Percentiles rank a stretch among this genome's conserved stretches.
These are phyloP conservation scores for Neurospora sp. DNA, from an alignment of 495 filamentous ascomycete genomes.

Conservation along the genomic window DNA sequence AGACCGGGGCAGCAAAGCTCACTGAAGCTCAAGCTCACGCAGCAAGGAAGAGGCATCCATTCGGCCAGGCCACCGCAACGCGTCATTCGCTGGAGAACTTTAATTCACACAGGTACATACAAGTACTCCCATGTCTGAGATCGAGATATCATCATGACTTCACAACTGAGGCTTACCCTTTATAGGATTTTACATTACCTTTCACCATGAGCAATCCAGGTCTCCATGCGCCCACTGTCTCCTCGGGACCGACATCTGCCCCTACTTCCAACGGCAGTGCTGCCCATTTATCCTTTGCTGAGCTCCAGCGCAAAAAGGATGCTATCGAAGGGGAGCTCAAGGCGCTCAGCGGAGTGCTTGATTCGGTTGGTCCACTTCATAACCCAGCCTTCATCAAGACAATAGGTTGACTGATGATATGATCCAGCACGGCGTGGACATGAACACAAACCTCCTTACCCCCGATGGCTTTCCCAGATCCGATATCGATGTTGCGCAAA, in stretches of 20 bases:
- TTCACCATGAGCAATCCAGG: conserved; percentile 46
- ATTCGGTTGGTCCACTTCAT: conserved; percentile 53
- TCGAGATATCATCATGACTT: conserved; percentile 9
- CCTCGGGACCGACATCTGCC: conserved; percentile 55
- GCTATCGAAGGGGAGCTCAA: conserved; percentile 74
- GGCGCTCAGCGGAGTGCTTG: conserved; percentile 73
- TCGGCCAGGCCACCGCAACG: conserved; percentile 4
- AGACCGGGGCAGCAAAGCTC: not conserved
- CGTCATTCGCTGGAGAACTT: conserved; percentile 20
- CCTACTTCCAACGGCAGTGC: conserved; percentile 40
- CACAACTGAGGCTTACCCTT: not conserved
- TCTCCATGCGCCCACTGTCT: conserved; percentile 65
- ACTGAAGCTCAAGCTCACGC: not conserved
- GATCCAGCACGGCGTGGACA: conserved; percentile 75
- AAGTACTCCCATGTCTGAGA: conserved; percentile 2
- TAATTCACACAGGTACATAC: conserved; percentile 8
- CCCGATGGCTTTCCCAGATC: conserved; percentile 87
- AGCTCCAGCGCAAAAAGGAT: conserved; percentile 62
- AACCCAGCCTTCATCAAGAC: not conserved
- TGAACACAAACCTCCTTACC: conserved; percentile 82
- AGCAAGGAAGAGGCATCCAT: not conserved
- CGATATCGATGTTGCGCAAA: conserved; percentile 92
- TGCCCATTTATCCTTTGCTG: conserved; percentile 48
- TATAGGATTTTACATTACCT: conserved; percentile 18
- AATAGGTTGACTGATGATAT: conserved; percentile 8